Percentiles rank a stretch among this genome's conserved stretches.
phyloP scores from a whole-genome alignment of 805 yeast species.

The Suhomyces tanzawaensis region DNA sequence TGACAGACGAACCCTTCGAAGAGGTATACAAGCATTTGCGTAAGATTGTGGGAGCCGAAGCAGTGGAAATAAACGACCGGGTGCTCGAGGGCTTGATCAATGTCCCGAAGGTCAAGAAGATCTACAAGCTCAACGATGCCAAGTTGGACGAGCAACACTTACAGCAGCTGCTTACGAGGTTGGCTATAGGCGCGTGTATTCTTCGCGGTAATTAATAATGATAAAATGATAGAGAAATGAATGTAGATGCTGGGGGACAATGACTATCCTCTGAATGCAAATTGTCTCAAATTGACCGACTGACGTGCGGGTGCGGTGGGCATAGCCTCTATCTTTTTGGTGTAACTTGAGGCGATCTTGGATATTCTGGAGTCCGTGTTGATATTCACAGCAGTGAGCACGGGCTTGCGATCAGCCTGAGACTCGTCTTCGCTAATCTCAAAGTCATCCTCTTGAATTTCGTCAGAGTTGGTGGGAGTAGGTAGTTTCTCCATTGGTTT shows the following conservation, averaged over 20 bases:
- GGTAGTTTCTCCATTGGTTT: neutral
- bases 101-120: slow-evolving; percentile 30
- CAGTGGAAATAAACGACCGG: slow-evolving; percentile 23
- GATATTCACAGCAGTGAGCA: neutral
- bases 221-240: neutral
- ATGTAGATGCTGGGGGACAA: neutral
- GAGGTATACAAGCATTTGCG: slow-evolving; percentile 29
- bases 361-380: neutral
- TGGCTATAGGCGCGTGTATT: slow-evolving; percentile 47
- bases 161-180: slow-evolving; percentile 34
- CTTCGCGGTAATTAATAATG: slow-evolving; percentile 39
- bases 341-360: slow-evolving; percentile 1
- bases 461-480: slow-evolving; percentile 4
- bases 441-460: slow-evolving; percentile 4
- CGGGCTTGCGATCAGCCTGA: slow-evolving; percentile 1
- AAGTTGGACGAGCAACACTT: slow-evolving; percentile 9
- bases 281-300: slow-evolving; percentile 9
- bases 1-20: slow-evolving; percentile 21
- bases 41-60: slow-evolving; percentile 12
- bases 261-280: slow-evolving; percentile 17
- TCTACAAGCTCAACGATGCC: slow-evolving; percentile 36
- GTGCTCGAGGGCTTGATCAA: slow-evolving; percentile 20
- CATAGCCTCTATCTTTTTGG: too few species aligned
- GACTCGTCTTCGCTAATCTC: slow-evolving; percentile 11
- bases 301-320: neutral